Evolutionary conservation across 345 rosid species (phyloP), one percentile per base, ranked within the genome.

Genomic region (Reutealis trisperma): DNA sequence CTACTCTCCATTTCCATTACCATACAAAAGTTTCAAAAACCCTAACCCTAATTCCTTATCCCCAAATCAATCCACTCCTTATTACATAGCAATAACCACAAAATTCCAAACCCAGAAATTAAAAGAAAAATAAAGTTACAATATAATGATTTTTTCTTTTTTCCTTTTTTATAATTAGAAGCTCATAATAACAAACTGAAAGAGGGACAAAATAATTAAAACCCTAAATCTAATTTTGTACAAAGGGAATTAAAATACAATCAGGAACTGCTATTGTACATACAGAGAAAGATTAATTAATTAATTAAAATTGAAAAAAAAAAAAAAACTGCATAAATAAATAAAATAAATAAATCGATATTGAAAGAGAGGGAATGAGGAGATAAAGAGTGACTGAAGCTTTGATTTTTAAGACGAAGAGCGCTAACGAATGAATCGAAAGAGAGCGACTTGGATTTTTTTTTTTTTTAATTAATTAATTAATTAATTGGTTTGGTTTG

Each of bases 1-100:
- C 90, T 64, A 85, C 91, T 90, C 83, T 89, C 93, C 95, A 92
- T 94, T 80, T 84, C 72, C 82, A 71, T 73, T 72, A 58, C 78
- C 85, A 80, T 10, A 27, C 75, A n/a, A 81, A 70, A 67, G 24
- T 37, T 37, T 37, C 11, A 49, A 65, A 65, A 60, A 81, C 72
- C 78, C 75, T 30, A 80, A 70, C 65, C 82, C 83, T 74, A 84
- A 70, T 72, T 69, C 79, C 74, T n/a, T 65, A 70, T 77, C 79
- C 45, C 75, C 58, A 68, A 68, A 19, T 37, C 41, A 47, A 58
- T 18, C 45, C 44, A 44, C 16, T 78, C 58, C 21, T 60, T 51
- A 47, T 49, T 76, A 74, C 75, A 59, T 25, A 34, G 16, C 15
- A 80, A 55, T 34, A 21, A 71, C 15, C 13, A 64, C 58, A 32